A percentile compares a stretch with the other conserved stretches of the same genome.
Conservation (phyloP, 2,329 filamentous ascomycete species). For the Claviceps sp. region DNA sequence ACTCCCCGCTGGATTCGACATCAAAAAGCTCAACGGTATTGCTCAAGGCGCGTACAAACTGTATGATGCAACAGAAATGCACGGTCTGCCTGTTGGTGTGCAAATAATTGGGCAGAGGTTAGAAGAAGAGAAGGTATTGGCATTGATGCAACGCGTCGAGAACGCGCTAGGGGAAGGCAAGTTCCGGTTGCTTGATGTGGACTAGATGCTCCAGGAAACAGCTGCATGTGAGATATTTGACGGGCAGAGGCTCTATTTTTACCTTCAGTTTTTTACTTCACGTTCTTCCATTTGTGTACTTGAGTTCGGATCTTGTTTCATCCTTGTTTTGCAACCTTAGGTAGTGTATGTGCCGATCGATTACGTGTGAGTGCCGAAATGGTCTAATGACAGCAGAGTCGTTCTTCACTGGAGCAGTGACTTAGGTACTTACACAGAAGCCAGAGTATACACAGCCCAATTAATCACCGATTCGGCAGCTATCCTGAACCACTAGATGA, state of each 20-base stretch:
- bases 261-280: not conserved
- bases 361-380: too few species aligned
- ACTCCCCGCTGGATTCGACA: slow-evolving; percentile 46
- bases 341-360: too few species aligned
- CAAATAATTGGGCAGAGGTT: slow-evolving; percentile 69
- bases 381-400: too few species aligned
- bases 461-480: too few species aligned
- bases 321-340: not conserved
- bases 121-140: slow-evolving; percentile 79
- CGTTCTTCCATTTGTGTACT: not conserved
- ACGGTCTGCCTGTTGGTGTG: slow-evolving; percentile 73
- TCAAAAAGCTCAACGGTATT: slow-evolving; percentile 60
- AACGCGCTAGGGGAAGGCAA: slow-evolving; percentile 50
- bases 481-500: too few species aligned
- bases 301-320: not conserved
- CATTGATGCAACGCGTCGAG: slow-evolving; percentile 68
- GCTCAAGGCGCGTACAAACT: slow-evolving; percentile 73
- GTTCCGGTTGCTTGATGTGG: slow-evolving; percentile 37
- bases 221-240: slow-evolving; percentile 3
- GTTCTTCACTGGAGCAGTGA: too few species aligned
- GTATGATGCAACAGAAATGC: slow-evolving; percentile 74
- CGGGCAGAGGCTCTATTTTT: not conserved
- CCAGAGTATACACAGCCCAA: too few species aligned
- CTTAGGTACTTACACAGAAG: too few species aligned
- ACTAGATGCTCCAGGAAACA: slow-evolving; percentile 16